Evolutionary conservation across 345 rosid species (phyloP), one percentile per base, ranked within the genome.

Genomic region (Eucalyptus marginata): DNA sequence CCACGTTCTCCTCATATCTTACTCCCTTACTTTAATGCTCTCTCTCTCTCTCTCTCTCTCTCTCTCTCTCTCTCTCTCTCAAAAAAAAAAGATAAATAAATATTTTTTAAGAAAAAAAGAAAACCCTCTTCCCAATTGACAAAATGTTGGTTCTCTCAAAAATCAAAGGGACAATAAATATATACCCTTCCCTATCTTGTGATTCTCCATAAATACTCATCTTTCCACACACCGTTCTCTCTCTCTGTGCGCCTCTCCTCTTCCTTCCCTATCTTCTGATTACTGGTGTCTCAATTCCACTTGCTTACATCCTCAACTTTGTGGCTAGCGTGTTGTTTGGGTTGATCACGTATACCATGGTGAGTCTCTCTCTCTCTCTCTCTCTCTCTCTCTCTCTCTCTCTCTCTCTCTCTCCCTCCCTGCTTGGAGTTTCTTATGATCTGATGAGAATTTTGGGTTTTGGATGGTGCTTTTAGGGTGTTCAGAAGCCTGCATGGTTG

Each of bases 401-500:
- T 10, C 83, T 6, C 44, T 33, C 25, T 3, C 81, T 3, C 81
- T 3, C 25, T 18, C 83, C 12, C 44, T 71, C 25, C 13, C 24
- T 68, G 83, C 47, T 76, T 76, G 43, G 83, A 76, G 27, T 76
- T 76, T 36, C 83, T 36, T 76, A 84, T 89, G 90, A 46, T 59
- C 76, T 86, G 86, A 54, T 83, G 52, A 83, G 71, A 83, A 68
- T 86, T 50, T 51, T 36, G 58, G 86, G 64, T 33, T 51, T 24
- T 44, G 36, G 64, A 36, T 86, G 46, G 29, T 36, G 86, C 54
- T 47, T 44, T 76, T 36, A 94, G 97, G 99, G 97, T 92, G 93
- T 94, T 93, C 94, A 93, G 85, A 95, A 94, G 92, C 98, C 99
- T 29, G 97, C 97, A 91, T 98, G 99, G 99, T 90, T 98, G 91